These are phyloP conservation scores for Isatis tinctoria DNA, from an alignment of 345 rosid species.

Conservation along the genomic window DNA sequence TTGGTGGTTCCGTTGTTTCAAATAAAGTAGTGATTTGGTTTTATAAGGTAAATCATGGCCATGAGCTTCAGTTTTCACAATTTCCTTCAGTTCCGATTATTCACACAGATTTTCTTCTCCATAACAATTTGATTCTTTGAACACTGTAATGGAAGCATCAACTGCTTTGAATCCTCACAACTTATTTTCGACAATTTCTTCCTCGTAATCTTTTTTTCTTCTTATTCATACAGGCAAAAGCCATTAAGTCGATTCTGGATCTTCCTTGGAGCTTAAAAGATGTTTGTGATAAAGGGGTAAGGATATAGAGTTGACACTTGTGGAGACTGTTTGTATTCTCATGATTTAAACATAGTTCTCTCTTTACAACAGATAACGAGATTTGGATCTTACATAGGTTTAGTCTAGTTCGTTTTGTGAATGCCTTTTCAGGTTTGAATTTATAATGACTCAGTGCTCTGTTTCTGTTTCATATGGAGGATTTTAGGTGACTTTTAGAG, in stretches of 20 bases:
- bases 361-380: no score
- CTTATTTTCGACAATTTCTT: neutral
- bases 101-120: no score
- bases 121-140: no score
- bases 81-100: neutral
- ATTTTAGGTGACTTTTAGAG: slow-evolving; percentile 92
- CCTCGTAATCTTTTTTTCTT: neutral
- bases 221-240: neutral
- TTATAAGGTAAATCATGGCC: neutral
- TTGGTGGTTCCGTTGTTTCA: neutral
- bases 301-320: no score
- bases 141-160: neutral
- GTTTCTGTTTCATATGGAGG: slow-evolving; percentile 62
- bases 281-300: neutral
- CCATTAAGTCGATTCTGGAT: neutral
- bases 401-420: no score
- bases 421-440: neutral
- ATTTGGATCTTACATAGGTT: no score
- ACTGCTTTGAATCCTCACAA: neutral
- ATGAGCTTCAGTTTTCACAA: neutral
- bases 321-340: no score
- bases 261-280: slow-evolving; percentile 2
- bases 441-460: slow-evolving; percentile 39
- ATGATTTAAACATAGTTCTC: no score
- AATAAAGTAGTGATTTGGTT: neutral